A percentile compares a stretch with the other conserved stretches of the same genome.
Conservation (phyloP, 2,329 filamentous ascomycete species). For the Monilinia fructigena region DNA sequence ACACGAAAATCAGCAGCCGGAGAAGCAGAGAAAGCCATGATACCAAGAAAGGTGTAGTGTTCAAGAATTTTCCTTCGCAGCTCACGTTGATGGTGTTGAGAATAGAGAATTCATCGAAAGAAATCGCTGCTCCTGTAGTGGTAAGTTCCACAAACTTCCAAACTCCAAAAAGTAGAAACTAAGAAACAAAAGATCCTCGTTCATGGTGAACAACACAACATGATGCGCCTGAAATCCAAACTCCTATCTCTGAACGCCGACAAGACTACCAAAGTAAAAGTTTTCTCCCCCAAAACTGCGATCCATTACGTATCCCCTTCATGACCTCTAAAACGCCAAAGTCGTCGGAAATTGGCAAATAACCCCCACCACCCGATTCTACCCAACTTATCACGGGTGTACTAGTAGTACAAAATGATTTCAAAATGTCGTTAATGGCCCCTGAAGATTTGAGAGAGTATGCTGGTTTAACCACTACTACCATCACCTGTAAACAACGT, state of each 20-base stretch:
- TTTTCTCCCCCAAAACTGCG: slow-evolving; percentile 94
- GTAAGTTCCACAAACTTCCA: slow-evolving; percentile 54
- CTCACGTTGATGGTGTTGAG: slow-evolving; percentile 93
- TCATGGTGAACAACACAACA: slow-evolving; percentile 95
- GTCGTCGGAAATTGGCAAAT: slow-evolving; percentile 88
- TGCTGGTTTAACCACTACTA: slow-evolving; percentile 93
- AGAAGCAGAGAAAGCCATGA: slow-evolving; percentile 84
- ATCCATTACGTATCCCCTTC: slow-evolving; percentile 93
- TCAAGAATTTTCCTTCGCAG: slow-evolving; percentile 92
- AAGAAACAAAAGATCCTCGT: slow-evolving; percentile 71
- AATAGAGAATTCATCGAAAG: slow-evolving; percentile 98
- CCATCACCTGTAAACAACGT: slow-evolving; percentile 87
- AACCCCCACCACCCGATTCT: slow-evolving; percentile 57
- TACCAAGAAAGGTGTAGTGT: slow-evolving; percentile 87
- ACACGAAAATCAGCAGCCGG: slow-evolving; percentile 55
- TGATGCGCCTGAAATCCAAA: slow-evolving; percentile 95
- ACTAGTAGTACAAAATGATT: slow-evolving; percentile 94
- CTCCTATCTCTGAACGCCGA: slow-evolving; percentile 86
- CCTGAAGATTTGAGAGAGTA: slow-evolving; percentile 95
- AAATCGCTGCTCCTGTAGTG: slow-evolving; percentile 87
- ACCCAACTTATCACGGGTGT: slow-evolving; percentile 77
- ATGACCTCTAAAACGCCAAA: slow-evolving; percentile 90
- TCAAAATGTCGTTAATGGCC: slow-evolving; percentile 95
- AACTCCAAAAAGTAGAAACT: slow-evolving; percentile 19
- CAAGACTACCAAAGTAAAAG: slow-evolving; percentile 76